Evolutionary conservation across 345 rosid genomes (phyloP).

Genomic region (Capsella bursapastoris): DNA sequence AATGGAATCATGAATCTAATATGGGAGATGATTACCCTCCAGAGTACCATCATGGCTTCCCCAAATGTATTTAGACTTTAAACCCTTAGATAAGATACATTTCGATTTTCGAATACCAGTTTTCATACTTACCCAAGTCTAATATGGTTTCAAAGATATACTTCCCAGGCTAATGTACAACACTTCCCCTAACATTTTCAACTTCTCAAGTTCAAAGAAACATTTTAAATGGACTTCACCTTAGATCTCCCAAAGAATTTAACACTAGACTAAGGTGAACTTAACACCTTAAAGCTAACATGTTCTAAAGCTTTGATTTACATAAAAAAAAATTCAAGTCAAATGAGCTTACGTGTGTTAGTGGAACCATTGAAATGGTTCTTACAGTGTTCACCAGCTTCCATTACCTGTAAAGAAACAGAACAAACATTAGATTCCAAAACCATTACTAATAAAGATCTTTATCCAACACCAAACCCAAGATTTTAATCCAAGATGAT

Average conservation of each 20-base stretch:
- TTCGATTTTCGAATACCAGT: neutral
- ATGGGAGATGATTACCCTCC: neutral
- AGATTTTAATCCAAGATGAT: neutral
- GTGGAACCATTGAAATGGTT: constrained; percentile 57
- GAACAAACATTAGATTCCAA: constrained; percentile 19
- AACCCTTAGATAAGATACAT: no score
- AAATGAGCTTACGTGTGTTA: constrained; percentile 55
- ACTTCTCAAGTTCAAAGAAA: neutral
- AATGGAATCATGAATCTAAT: neutral
- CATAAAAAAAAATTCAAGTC: neutral
- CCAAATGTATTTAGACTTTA: neutral
- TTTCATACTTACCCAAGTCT: neutral
- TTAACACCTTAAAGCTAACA: no score
- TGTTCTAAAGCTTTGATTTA: neutral
- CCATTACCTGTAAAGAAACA: constrained; percentile 61
- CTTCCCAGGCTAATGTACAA: neutral
- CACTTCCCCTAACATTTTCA: neutral
- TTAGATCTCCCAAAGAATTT: neutral
- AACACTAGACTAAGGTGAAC: no score
- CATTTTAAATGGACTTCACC: neutral
- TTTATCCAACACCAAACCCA: neutral
- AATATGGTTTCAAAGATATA: neutral
- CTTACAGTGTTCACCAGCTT: constrained; percentile 61
- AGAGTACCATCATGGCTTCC: neutral
- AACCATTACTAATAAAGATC: neutral